Evolutionary conservation across 306 rosid species (phyloP).

Genomic region (Corylus avellana): DNA sequence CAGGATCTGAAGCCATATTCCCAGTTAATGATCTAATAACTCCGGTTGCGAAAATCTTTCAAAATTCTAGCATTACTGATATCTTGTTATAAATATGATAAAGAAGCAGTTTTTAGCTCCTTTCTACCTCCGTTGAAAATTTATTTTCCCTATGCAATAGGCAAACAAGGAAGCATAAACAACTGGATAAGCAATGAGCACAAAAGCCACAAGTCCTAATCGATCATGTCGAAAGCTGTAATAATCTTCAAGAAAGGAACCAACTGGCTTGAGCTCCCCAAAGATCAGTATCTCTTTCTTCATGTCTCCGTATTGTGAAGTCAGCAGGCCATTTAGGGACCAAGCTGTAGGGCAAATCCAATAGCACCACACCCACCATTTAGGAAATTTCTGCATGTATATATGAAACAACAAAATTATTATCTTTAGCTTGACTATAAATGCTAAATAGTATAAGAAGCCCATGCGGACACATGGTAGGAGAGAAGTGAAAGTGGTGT

Average conservation of each 20-base stretch:
- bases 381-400: constrained; percentile 78
- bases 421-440: constrained; percentile 11
- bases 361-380: constrained; percentile 87
- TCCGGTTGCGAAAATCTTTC: not conserved
- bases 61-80: not conserved
- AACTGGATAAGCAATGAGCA: constrained; percentile 67
- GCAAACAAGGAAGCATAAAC: constrained; percentile 62
- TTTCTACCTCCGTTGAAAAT: constrained; percentile 61
- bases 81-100: not conserved
- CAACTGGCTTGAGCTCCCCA: constrained; percentile 56
- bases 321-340: constrained; percentile 73
- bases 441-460: not conserved
- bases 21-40: not conserved
- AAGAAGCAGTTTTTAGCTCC: not conserved
- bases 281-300: constrained; percentile 52
- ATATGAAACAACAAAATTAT: constrained; percentile 7
- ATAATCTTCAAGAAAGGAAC: constrained; percentile 55
- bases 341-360: constrained; percentile 84
- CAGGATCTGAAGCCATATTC: not conserved
- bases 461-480: not conserved
- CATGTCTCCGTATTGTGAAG: constrained; percentile 76
- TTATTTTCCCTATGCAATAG: constrained; percentile 64
- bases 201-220: constrained; percentile 57
- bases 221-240: constrained; percentile 63
- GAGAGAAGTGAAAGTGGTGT: not conserved